These are phyloP conservation scores for Hyparrhenia diplandra DNA, from an alignment of 176 grass and related monocot species.

Conservation along the genomic window DNA sequence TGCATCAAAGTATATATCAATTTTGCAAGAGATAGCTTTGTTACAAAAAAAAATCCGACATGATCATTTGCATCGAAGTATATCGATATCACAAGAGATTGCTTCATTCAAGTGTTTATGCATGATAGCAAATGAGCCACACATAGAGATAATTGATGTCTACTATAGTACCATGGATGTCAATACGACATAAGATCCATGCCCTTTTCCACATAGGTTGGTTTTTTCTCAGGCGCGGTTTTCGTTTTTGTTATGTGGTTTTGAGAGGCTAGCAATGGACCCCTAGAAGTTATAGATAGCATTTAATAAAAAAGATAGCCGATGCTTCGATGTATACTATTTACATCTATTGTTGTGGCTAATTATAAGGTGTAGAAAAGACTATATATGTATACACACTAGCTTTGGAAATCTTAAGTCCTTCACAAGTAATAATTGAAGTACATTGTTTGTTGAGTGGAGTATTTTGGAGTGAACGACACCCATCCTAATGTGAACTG, in stretches of 20 bases:
- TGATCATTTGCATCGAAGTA: no score
- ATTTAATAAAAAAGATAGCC: no score
- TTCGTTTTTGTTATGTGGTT: not conserved
- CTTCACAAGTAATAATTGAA: no score
- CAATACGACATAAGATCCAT: no score
- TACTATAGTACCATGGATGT: no score
- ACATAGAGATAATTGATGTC: not conserved
- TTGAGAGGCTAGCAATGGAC: not conserved
- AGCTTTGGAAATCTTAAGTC: not conserved
- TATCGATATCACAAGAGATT: no score
- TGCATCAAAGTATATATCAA: not conserved
- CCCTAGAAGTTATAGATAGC: not conserved
- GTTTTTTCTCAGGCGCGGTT: no score
- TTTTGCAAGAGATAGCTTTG: no score
- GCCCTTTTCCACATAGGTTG: no score
- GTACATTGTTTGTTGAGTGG: not conserved
- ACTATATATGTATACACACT: not conserved
- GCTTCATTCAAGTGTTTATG: not conserved
- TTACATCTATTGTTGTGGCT: not conserved
- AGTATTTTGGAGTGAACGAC: no score
- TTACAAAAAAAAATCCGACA: no score
- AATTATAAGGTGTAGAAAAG: not conserved
- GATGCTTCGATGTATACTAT: not conserved
- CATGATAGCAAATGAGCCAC: not conserved
- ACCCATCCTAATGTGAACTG: no score